A percentile compares a stretch with the other conserved stretches of the same genome.
phyloP scores from a whole-genome alignment of 176 grass and related monocot species.

The Oryza glumipatula region DNA sequence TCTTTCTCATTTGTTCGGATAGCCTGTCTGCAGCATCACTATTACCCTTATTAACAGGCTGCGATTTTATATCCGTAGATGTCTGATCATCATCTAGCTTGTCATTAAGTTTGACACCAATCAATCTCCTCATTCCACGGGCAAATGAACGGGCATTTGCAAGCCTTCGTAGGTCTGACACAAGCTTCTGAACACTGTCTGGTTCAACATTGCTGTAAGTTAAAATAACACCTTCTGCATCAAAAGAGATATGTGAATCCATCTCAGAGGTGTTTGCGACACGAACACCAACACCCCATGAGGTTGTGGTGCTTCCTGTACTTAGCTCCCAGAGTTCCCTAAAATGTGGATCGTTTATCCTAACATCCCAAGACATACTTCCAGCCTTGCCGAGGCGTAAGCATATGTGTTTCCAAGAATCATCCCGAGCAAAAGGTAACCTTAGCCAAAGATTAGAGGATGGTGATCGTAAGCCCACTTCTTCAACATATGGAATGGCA shows the following conservation, averaged over 20 bases:
- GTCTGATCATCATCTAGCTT: constrained; percentile 59
- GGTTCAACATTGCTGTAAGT: constrained; percentile 80
- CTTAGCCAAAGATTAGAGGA: constrained; percentile 92
- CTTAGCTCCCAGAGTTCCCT: constrained; percentile 89
- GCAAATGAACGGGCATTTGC: constrained; percentile 85
- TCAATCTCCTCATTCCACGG: constrained; percentile 80
- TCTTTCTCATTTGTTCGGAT: constrained; percentile 91
- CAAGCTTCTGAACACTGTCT: constrained; percentile 79
- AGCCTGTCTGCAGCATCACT: constrained; percentile 69
- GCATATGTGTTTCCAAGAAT: constrained; percentile 98
- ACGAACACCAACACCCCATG: constrained; percentile 79
- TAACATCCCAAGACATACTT: constrained; percentile 99
- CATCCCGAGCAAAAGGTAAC: constrained; percentile 82
- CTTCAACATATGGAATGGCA: constrained; percentile 91
- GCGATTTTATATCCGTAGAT: constrained; percentile 51
- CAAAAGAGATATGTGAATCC: constrained; percentile 95
- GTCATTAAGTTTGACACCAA: constrained; percentile 74
- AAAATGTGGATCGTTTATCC: constrained; percentile 90
- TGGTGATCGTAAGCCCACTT: constrained; percentile 70
- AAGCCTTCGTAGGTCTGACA: constrained; percentile 79
- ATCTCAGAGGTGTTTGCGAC: constrained; percentile 92
- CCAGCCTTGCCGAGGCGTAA: constrained; percentile 89
- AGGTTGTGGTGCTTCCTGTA: constrained; percentile 67
- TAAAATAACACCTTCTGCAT: constrained; percentile 81
- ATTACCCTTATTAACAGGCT: constrained; percentile 54